Conservation (phyloP, 1,284 basidiomycete species). For the Ganoderma resinaceum region DNA sequence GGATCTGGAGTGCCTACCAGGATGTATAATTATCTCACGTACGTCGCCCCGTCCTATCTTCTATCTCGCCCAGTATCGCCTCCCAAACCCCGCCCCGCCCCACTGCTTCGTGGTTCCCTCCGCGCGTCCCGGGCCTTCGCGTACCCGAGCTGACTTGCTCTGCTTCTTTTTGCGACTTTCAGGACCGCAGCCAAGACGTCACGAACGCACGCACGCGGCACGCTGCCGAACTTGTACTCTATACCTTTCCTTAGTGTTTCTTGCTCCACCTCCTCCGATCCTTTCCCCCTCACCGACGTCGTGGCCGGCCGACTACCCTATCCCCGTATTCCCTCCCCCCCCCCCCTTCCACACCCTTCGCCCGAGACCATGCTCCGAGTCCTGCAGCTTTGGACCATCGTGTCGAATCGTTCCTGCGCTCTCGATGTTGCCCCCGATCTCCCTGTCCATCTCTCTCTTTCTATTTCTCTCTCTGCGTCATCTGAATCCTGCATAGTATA, state of each 20-base stretch:
- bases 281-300: too few relatives aligned
- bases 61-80: not conserved
- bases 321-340: not conserved
- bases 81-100: not conserved
- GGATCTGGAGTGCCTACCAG: constrained; percentile 5
- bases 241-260: not conserved
- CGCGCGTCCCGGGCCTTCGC: not conserved
- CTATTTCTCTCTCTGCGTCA: not conserved
- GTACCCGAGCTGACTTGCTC: not conserved
- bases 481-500: constrained; percentile 5
- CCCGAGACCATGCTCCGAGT: not conserved
- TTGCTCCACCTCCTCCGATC: not conserved
- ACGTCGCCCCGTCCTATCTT: not conserved
- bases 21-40: constrained; percentile 8
- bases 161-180: not conserved
- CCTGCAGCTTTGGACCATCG: constrained; percentile 1
- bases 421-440: not conserved
- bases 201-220: not conserved
- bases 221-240: not conserved
- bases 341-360: not conserved
- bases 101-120: not conserved
- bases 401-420: constrained; percentile 2
- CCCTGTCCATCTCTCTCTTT: not conserved
- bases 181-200: constrained; percentile 7
- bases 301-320: not conserved